phyloP scores from a whole-genome alignment of 2,329 filamentous ascomycete species.

The Byssothecium circinans region DNA sequence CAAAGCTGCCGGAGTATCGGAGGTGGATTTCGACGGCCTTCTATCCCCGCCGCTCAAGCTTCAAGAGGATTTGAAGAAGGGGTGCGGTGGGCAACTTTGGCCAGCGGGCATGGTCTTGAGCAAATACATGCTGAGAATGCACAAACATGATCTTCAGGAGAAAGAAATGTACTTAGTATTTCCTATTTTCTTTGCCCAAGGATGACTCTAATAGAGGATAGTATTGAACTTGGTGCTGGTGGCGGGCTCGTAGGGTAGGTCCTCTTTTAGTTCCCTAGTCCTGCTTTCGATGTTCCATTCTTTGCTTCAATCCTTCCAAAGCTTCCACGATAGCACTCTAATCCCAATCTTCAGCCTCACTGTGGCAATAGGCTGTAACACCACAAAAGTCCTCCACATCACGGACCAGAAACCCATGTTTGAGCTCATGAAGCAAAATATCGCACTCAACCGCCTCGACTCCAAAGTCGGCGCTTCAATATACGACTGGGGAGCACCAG shows the following conservation, averaged over 20 bases:
- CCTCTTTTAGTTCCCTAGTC: background rate
- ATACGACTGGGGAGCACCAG: conserved; percentile 71
- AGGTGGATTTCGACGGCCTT: conserved; percentile 70
- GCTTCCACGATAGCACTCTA: too few relatives aligned
- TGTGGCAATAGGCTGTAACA: conserved; percentile 58
- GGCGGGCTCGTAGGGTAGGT: conserved; percentile 75
- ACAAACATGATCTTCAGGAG: conserved; percentile 62
- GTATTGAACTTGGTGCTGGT: conserved; percentile 88
- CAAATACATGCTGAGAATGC: conserved; percentile 80
- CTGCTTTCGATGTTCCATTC: background rate
- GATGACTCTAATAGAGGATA: conserved; percentile 48
- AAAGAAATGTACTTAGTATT: conserved; percentile 75
- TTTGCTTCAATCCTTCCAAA: background rate
- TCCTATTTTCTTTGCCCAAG: too few relatives aligned
- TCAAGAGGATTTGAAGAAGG: conserved; percentile 81
- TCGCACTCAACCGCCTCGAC: conserved; percentile 73
- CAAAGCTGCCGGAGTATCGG: conserved; percentile 56
- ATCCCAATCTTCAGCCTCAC: conserved; percentile 60
- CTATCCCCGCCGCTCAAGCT: conserved; percentile 70
- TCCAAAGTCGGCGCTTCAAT: conserved; percentile 66
- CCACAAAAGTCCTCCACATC: conserved; percentile 67
- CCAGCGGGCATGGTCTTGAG: conserved; percentile 87
- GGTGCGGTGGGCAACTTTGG: conserved; percentile 94
- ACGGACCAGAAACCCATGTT: conserved; percentile 90
- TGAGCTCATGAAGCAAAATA: conserved; percentile 82